These are phyloP conservation scores for Mortierella sp. DNA, from an alignment of 371 early-diverging fungal species.

Conservation along the genomic window DNA sequence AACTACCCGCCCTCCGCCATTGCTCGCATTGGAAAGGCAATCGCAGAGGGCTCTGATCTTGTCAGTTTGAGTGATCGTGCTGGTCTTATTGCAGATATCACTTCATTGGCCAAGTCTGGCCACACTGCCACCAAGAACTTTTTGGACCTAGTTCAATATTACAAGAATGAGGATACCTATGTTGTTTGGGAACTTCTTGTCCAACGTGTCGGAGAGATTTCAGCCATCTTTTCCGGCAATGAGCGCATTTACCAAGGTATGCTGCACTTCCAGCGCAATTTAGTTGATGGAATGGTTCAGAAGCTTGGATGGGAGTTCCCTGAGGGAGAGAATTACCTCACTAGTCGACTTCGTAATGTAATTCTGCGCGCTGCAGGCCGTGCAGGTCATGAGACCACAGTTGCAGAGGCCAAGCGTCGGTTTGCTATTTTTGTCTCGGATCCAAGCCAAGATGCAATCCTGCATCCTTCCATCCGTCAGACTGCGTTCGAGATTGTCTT, in stretches of 20 bases:
- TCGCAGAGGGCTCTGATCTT: constrained; percentile 54
- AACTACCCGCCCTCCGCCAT: constrained; percentile 67
- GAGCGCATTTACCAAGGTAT: constrained; percentile 59
- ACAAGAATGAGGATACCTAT: constrained; percentile 72
- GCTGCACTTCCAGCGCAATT: constrained; percentile 57
- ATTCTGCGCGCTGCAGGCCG: constrained; percentile 62
- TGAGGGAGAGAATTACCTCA: constrained; percentile 61
- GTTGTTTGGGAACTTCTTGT: constrained; percentile 73
- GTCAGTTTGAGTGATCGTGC: constrained; percentile 66
- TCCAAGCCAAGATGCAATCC: constrained; percentile 67
- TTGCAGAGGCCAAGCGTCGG: constrained; percentile 71
- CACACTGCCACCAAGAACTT: constrained; percentile 72
- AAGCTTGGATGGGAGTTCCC: constrained; percentile 71
- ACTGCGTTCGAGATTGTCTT: constrained; percentile 84
- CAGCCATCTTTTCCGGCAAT: constrained; percentile 64
- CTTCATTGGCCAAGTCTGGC: constrained; percentile 72
- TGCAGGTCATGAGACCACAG: constrained; percentile 53
- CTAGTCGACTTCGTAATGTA: constrained; percentile 61
- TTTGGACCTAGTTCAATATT: constrained; percentile 69
- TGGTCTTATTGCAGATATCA: constrained; percentile 74
- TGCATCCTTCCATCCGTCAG: constrained; percentile 90
- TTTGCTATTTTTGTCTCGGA: constrained; percentile 69
- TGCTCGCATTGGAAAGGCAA: constrained; percentile 59
- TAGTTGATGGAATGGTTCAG: constrained; percentile 64
- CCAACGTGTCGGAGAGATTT: constrained; percentile 57